These are phyloP conservation scores for Pyronema omphalodes DNA, from an alignment of 495 filamentous ascomycete genomes.

Conservation along the genomic window DNA sequence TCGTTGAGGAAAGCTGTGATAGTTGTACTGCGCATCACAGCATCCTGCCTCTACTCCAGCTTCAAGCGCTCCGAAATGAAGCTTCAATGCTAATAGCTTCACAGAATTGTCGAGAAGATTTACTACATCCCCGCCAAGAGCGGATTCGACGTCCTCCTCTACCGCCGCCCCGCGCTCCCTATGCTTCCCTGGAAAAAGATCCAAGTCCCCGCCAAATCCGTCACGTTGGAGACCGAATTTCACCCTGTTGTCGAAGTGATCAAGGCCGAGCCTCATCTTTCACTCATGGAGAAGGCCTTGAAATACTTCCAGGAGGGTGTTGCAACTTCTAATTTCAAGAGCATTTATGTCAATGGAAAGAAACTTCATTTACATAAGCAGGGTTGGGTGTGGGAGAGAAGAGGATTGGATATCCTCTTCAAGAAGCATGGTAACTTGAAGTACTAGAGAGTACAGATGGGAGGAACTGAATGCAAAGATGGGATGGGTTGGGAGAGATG, in stretches of 20 bases:
- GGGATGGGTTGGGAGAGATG: too few relatives aligned
- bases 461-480: too few relatives aligned
- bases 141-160: constrained; percentile 9
- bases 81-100: too few relatives aligned
- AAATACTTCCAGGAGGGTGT: constrained; percentile 8
- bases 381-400: constrained; percentile 22
- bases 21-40: too few relatives aligned
- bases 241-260: constrained; percentile 1
- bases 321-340: background rate
- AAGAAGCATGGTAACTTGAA: background rate
- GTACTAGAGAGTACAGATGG: background rate
- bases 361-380: constrained; percentile 14
- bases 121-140: constrained; percentile 11
- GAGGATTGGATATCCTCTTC: constrained; percentile 19
- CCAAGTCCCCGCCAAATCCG: constrained; percentile 5
- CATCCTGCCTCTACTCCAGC: too few relatives aligned
- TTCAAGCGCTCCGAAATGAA: too few relatives aligned
- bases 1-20: too few relatives aligned
- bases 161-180: constrained; percentile 14
- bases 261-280: background rate
- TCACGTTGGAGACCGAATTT: constrained; percentile 8
- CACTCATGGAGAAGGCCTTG: constrained; percentile 4
- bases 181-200: constrained; percentile 13
- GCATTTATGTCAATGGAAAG: background rate
- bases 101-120: constrained; percentile 15